phyloP scores from a whole-genome alignment of 1,284 basidiomycete genomes.

The Cryptococcus wingfieldii region DNA sequence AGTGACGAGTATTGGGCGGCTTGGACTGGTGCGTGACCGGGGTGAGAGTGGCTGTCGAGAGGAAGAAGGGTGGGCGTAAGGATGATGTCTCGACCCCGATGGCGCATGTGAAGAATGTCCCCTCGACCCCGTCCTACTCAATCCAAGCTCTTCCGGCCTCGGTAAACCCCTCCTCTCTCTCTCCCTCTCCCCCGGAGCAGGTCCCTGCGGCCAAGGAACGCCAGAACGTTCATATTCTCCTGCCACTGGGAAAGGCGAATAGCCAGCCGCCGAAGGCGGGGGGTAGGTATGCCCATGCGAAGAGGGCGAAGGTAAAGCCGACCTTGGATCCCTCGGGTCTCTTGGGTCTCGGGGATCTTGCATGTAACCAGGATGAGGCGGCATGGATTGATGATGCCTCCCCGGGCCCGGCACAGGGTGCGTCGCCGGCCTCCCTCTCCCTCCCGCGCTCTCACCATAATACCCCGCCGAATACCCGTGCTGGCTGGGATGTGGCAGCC shows the following conservation, averaged over 20 bases:
- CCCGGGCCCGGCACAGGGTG: conserved; percentile 6
- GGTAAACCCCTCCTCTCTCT: background rate
- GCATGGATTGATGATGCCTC: conserved; percentile 10
- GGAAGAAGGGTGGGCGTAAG: background rate
- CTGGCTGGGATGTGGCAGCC: conserved; percentile 1
- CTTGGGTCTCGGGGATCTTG: conserved; percentile 2
- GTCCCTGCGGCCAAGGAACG: conserved; percentile 13
- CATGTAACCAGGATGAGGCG: conserved; percentile 10
- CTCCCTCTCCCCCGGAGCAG: background rate
- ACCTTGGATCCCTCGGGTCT: no score
- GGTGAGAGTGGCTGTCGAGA: conserved; percentile 2
- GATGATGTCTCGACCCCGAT: background rate
- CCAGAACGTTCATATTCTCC: background rate
- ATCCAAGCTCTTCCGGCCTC: background rate
- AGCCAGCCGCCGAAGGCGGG: background rate
- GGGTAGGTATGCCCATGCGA: background rate
- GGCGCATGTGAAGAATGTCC: background rate
- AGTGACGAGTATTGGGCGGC: background rate
- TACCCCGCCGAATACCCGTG: conserved; percentile 8
- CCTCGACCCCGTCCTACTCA: background rate
- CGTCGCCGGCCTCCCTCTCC: conserved; percentile 3
- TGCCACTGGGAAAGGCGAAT: background rate
- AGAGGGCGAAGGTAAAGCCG: background rate
- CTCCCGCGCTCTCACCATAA: conserved; percentile 5
- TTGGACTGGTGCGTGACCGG: conserved; percentile 1